phyloP scores from a whole-genome alignment of 305 asterid species.

The Ajuga reptans region DNA sequence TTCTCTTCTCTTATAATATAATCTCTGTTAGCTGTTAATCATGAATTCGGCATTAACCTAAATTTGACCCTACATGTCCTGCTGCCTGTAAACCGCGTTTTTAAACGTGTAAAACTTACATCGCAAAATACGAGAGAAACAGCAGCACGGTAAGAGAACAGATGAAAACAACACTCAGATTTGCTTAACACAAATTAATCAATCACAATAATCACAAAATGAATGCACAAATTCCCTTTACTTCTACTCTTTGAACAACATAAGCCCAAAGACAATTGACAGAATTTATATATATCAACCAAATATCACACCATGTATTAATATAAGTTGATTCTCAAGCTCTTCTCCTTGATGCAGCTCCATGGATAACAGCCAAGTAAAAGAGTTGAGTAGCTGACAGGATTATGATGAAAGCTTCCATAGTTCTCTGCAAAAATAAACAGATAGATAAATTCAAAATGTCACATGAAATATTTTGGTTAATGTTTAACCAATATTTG shows the following conservation, averaged over 20 bases:
- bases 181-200: conserved; percentile 18
- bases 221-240: conserved; percentile 6
- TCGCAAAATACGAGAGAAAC: no score
- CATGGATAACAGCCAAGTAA: conserved; percentile 56
- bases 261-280: background rate
- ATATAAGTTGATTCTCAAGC: background rate
- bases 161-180: background rate
- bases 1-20: background rate
- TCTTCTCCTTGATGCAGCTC: conserved; percentile 40
- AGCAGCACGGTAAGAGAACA: no score
- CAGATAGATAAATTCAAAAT: background rate
- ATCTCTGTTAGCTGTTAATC: background rate
- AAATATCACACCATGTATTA: conserved; percentile 10
- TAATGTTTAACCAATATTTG: conserved; percentile 40
- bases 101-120: no score
- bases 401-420: conserved; percentile 79
- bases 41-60: background rate
- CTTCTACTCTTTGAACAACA: background rate
- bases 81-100: no score
- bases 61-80: background rate
- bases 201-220: background rate
- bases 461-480: conserved; percentile 32
- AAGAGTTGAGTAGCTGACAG: conserved; percentile 65
- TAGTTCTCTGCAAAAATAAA: conserved; percentile 51
- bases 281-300: background rate